phyloP scores from a whole-genome alignment of 768 basidiomycete species.

The Gautieria morchelliformis region DNA sequence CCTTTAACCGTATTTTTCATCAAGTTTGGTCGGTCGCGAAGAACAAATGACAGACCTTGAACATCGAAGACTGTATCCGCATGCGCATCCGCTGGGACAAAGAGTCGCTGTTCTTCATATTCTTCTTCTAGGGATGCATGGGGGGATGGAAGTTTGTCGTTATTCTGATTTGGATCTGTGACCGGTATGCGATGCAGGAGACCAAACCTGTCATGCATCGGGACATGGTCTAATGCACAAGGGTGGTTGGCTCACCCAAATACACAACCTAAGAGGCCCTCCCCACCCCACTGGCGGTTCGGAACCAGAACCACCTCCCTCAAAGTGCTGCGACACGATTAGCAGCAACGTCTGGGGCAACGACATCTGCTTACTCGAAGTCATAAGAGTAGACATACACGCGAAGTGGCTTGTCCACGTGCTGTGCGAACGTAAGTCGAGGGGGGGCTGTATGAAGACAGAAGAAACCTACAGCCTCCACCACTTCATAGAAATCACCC shows the following conservation, averaged over 20 bases:
- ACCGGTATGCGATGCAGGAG: slow-evolving; percentile 89
- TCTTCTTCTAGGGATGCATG: slow-evolving; percentile 31
- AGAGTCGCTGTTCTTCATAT: slow-evolving; percentile 55
- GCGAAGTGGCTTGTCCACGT: slow-evolving; percentile 86
- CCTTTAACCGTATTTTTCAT: neutral
- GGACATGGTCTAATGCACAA: neutral
- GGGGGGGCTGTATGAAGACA: slow-evolving; percentile 5
- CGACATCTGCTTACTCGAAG: slow-evolving; percentile 64
- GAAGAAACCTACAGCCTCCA: slow-evolving; percentile 64
- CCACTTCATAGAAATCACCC: slow-evolving; percentile 92
- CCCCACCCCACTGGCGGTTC: slow-evolving; percentile 96
- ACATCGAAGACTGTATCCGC: neutral
- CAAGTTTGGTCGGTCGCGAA: neutral
- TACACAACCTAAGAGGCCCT: slow-evolving; percentile 89
- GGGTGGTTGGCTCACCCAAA: slow-evolving; percentile 58
- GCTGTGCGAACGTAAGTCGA: slow-evolving; percentile 36
- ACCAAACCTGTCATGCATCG: slow-evolving; percentile 53
- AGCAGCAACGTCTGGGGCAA: slow-evolving; percentile 1
- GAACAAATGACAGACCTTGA: neutral
- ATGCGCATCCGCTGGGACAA: slow-evolving; percentile 49
- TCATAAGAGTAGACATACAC: slow-evolving; percentile 97
- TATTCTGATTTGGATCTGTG: slow-evolving; percentile 45
- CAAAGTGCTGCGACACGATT: slow-evolving; percentile 50
- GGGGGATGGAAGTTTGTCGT: slow-evolving; percentile 35
- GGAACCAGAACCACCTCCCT: slow-evolving; percentile 92